Base-by-base conservation (phyloP, 1,284 basidiomycete genomes). In the Porogramme epimiltina region DNA sequence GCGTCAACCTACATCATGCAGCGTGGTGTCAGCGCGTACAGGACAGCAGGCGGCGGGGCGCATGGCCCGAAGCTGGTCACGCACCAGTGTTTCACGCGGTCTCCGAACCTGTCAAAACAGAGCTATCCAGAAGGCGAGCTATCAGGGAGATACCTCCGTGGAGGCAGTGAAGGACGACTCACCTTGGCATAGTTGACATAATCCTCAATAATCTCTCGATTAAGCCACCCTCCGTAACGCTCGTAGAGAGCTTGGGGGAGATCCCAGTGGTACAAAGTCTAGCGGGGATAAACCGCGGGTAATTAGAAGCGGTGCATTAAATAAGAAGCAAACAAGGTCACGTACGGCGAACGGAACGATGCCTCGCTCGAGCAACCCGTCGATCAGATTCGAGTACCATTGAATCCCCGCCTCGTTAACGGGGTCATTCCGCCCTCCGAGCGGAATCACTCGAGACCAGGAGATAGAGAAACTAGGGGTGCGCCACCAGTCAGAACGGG, bases 221-320 rank as follows among this genome's bases (percentile, higher is more conserved):
- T 80, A 49, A 89, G 69, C 84, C 87, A 90, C 2, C 88, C 88
- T 20, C 82, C 81, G 66, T 91, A 91, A 41, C 84, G 77, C 52
- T 88, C 80, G 51, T 89, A 79, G 22, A 91, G 74, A 1, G 69
- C 80, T 65, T 86, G 85, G 4, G 88, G 88, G 4, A 89, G 74
- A 62, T 91, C 89, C 88, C 87, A 91, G 65, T 90, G 87, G 67
- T 89, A 89, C 36, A 90, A 69, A 0, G 87, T 90, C 85, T 87
- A 56, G n/a, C 4, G 20, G 41, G 54, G 41, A 51, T 51, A 51
- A 47, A 39, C 41, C 31, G 37, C 42, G 48, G 42, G 34, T 18
- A 47, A 47, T 54, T 15, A 53, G 54, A 55, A 46, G 33, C 25
- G 23, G 16, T 24, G 23, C n/a, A 22, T 40, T 37, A 41, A 26